These are phyloP conservation scores for Zhuliangozyma blackwelliae DNA, from an alignment of 1,139 yeast species.

Conservation along the genomic window DNA sequence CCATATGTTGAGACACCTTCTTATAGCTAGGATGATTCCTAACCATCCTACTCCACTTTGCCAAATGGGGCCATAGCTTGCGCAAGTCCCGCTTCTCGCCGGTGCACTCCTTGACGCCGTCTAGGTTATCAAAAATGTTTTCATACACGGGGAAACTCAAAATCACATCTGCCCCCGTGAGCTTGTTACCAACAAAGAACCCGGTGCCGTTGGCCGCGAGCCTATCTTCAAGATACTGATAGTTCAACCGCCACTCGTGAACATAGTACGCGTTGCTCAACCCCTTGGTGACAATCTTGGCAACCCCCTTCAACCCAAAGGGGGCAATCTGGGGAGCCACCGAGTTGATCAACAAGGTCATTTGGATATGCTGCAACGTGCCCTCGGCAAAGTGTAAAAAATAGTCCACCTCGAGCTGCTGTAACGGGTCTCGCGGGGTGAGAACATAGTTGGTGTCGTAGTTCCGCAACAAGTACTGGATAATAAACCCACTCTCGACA, in stretches of 20 bases:
- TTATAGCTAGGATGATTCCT: slow-evolving; percentile 25
- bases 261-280: slow-evolving; percentile 41
- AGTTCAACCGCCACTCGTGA: slow-evolving; percentile 38
- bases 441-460: slow-evolving; percentile 37
- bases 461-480: slow-evolving; percentile 37
- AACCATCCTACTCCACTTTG: slow-evolving; percentile 39
- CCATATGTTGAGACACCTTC: slow-evolving; percentile 28
- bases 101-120: slow-evolving; percentile 30
- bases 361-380: slow-evolving; percentile 44
- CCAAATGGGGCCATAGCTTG: slow-evolving; percentile 26
- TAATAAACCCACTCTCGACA: slow-evolving; percentile 47
- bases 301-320: slow-evolving; percentile 38
- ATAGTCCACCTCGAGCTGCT: slow-evolving; percentile 42
- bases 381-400: slow-evolving; percentile 57
- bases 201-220: slow-evolving; percentile 39
- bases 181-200: slow-evolving; percentile 50
- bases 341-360: slow-evolving; percentile 39
- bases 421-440: slow-evolving; percentile 27
- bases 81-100: slow-evolving; percentile 30
- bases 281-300: slow-evolving; percentile 35
- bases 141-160: slow-evolving; percentile 44
- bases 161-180: slow-evolving; percentile 60
- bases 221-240: slow-evolving; percentile 39
- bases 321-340: slow-evolving; percentile 43
- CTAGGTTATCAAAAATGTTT: slow-evolving; percentile 39